Evolutionary conservation across 495 filamentous ascomycete genomes (phyloP).

Genomic region (Annulohypoxylon moriforme): DNA sequence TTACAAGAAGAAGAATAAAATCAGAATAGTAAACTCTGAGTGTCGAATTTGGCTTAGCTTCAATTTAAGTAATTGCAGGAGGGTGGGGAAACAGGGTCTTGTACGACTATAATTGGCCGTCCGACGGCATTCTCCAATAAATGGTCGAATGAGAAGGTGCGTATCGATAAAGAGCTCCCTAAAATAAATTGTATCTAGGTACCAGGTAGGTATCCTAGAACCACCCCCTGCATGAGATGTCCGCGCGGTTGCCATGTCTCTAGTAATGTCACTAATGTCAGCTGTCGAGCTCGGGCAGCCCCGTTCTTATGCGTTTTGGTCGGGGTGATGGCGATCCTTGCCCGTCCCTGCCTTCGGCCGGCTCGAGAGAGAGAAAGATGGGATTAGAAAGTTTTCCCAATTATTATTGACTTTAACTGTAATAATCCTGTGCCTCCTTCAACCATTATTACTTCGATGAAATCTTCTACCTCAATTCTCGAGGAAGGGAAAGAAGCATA

Average conservation of each 20-base stretch:
- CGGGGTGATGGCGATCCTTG: conserved; percentile 34
- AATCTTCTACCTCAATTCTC: background rate
- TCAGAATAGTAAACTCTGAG: background rate
- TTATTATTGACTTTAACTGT: conserved; percentile 2
- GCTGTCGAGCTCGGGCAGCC: conserved; percentile 31
- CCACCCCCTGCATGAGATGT: conserved; percentile 1
- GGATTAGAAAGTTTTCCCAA: conserved; percentile 33
- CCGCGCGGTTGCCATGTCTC: background rate
- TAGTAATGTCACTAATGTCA: conserved; percentile 3
- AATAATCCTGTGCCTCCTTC: conserved; percentile 23
- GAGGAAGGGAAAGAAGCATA: background rate
- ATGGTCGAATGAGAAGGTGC: background rate
- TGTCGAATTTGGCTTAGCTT: background rate
- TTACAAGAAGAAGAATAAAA: background rate
- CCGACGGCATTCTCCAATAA: background rate
- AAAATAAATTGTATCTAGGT: background rate
- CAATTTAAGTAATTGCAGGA: background rate
- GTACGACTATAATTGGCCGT: background rate
- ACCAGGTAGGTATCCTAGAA: background rate
- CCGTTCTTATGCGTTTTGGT: conserved; percentile 28
- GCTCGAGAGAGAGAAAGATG: conserved; percentile 9
- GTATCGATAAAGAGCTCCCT: conserved; percentile 9
- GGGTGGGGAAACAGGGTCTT: background rate
- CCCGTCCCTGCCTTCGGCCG: conserved; percentile 14
- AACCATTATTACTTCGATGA: background rate